phyloP scores from a whole-genome alignment of 768 basidiomycete species.

The Tephrocybe sp. region DNA sequence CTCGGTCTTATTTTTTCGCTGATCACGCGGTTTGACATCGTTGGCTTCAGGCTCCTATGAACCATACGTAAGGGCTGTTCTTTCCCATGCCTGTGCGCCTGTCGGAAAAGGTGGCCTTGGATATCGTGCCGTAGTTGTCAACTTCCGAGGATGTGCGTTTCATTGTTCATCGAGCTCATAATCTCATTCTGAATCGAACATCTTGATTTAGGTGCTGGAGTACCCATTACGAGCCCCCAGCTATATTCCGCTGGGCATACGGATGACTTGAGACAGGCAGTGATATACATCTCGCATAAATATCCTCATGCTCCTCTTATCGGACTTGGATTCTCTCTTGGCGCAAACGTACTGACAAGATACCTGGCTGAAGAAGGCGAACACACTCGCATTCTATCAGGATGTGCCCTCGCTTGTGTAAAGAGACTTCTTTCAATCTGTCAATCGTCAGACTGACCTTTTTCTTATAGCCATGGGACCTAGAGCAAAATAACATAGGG shows the following conservation, averaged over 20 bases:
- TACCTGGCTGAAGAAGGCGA: conserved; percentile 86
- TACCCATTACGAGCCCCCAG: conserved; percentile 78
- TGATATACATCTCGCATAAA: conserved; percentile 68
- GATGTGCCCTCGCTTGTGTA: conserved; percentile 75
- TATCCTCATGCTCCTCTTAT: conserved; percentile 83
- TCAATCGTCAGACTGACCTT: conserved; percentile 17
- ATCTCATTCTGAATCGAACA: conserved; percentile 10
- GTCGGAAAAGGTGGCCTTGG: conserved; percentile 83
- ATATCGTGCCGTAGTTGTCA: conserved; percentile 87
- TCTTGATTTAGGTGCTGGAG: conserved; percentile 70
- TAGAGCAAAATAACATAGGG: conserved; percentile 48
- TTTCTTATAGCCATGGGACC: conserved; percentile 50
- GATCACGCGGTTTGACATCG: conserved; percentile 7
- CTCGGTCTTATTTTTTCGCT: neutral
- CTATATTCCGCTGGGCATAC: conserved; percentile 90
- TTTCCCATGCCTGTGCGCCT: conserved; percentile 71
- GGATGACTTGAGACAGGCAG: conserved; percentile 81
- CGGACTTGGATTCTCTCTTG: conserved; percentile 92
- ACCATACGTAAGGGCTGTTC: conserved; percentile 82
- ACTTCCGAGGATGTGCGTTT: conserved; percentile 84
- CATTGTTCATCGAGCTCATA: conserved; percentile 5
- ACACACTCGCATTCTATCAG: conserved; percentile 59
- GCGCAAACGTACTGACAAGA: conserved; percentile 86
- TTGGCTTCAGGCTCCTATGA: conserved; percentile 76
- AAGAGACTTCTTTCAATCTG: conserved; percentile 27